Base-by-base conservation (phyloP, 1,284 basidiomycete genomes). In the Sanghuangporus sanghuang region DNA sequence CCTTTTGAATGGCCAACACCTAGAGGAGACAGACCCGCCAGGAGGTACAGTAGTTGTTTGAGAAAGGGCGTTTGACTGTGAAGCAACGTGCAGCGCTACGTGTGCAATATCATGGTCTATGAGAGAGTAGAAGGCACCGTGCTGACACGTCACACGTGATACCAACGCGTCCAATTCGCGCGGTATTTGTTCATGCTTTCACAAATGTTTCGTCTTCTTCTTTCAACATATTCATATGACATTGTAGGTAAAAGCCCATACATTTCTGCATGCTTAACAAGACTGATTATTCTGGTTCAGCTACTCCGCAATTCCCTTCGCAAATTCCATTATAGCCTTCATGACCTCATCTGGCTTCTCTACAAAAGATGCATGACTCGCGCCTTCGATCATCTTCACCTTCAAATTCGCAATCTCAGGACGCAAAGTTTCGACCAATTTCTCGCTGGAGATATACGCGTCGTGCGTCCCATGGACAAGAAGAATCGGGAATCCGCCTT, bases 391-490 rank as follows among this genome's bases (percentile, higher is more conserved):
- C 14, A 46, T 16, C 27, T 38, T 48, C 40, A 53, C 38, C 62
- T 64, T 42, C 39, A 59, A n/a, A 49, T 60, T 54, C 21, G 39
- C 50, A 46, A 59, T 53, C 21, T 21, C n/a, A 14, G 49, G 27
- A n/a, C 52, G 39, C 7, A 70, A 69, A 57, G 69, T 64, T 35
- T 73, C 65, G 44, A 72, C 71, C 50, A 73, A 66, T 60, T 71
- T 67, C 68, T 21, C 70, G 68, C 23, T 67, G 62, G 35, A 73
- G 55, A 49, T 73, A 32, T 69, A 66, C 40, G 65, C 55, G 67
- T 80, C 79, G 59, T 72, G 67, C 58, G 67, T 70, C 6, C 76
- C 77, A 57, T 74, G 69, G 6, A 79, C 63, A 16, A 74, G 56
- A 23, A 79, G 66, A 56, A 76, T 60, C 11, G 75, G 77, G 21